Evolutionary conservation across 2,329 filamentous ascomycete species (phyloP).

Genomic region (Apiospora aurea): DNA sequence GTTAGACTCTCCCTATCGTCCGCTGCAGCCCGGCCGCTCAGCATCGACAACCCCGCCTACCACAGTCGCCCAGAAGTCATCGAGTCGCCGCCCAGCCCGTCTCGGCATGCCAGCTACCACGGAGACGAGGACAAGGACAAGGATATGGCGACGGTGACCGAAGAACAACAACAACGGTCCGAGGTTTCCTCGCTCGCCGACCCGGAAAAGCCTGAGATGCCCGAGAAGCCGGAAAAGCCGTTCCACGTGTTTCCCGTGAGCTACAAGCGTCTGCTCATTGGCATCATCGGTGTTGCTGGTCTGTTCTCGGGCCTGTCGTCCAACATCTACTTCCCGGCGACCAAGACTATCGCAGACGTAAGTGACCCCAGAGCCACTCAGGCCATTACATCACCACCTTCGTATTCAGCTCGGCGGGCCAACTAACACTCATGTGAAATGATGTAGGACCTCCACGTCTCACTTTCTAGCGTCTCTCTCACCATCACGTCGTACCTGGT

Average conservation of each 20-base stretch:
- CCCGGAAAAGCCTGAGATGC: neutral
- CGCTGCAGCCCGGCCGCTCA: neutral
- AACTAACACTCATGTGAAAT: neutral
- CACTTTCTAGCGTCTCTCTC: conserved; percentile 43
- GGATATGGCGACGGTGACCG: neutral
- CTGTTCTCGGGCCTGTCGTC: conserved; percentile 60
- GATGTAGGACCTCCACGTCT: conserved; percentile 40
- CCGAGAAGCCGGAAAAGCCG: neutral
- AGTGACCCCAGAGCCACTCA: neutral
- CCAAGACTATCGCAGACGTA: conserved; percentile 47
- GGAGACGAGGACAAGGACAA: neutral
- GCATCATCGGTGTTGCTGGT: conserved; percentile 56
- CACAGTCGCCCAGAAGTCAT: neutral
- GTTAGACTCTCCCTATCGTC: neutral
- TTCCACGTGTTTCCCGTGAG: conserved; percentile 46
- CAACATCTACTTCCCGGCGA: conserved; percentile 58
- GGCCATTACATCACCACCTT: neutral
- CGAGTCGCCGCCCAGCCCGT: neutral
- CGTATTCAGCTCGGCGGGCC: neutral
- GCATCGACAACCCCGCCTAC: neutral
- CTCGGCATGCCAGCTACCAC: neutral
- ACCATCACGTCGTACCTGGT: conserved; percentile 57
- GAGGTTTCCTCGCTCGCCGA: neutral
- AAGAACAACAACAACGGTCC: neutral
- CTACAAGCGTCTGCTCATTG: conserved; percentile 54